Percentiles rank a stretch among this genome's conserved stretches.
Conservation (phyloP, 108 stramenopile species). For the Cyclostephanos invisitatus region DNA sequence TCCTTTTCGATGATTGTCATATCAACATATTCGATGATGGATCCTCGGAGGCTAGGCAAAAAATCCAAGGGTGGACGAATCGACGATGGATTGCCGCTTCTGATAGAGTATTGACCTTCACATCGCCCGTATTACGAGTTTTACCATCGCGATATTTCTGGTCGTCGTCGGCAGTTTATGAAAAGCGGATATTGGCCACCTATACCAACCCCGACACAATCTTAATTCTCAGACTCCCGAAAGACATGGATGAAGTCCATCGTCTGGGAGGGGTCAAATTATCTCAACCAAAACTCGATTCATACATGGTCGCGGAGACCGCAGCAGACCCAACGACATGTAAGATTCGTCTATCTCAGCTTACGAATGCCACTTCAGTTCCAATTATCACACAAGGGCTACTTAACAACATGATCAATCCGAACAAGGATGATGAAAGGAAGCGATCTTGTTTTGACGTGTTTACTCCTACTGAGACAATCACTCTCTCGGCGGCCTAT, state of each 20-base stretch:
- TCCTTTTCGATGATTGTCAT: slow-evolving; percentile 33
- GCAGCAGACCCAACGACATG: slow-evolving; percentile 74
- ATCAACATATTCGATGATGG: slow-evolving; percentile 15
- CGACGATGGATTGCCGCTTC: slow-evolving; percentile 53
- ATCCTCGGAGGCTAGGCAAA: slow-evolving; percentile 14
- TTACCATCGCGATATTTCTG: slow-evolving; percentile 47
- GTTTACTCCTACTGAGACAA: slow-evolving; percentile 61
- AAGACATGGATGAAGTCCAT: slow-evolving; percentile 53
- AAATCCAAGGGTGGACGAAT: slow-evolving; percentile 58
- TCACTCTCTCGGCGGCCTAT: slow-evolving; percentile 60
- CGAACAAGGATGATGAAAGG: slow-evolving; percentile 35
- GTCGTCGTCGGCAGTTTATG: slow-evolving; percentile 43
- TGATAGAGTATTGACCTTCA: slow-evolving; percentile 13
- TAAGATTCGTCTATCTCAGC: slow-evolving; percentile 72
- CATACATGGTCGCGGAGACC: slow-evolving; percentile 68
- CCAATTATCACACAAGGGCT: slow-evolving; percentile 20
- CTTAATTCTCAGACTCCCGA: slow-evolving; percentile 58
- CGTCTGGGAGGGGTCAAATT: slow-evolving; percentile 28
- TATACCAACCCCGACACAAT: slow-evolving; percentile 62
- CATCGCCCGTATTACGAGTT: slow-evolving; percentile 22
- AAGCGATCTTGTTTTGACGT: slow-evolving; percentile 71
- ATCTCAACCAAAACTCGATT: slow-evolving; percentile 26
- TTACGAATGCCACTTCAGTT: slow-evolving; percentile 72
- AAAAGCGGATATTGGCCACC: slow-evolving; percentile 46
- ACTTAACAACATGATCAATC: slow-evolving; percentile 1